Percentiles rank a stretch among this genome's conserved stretches.
Conservation (phyloP, 1,284 basidiomycete species). For the Tylopilus sp. region DNA sequence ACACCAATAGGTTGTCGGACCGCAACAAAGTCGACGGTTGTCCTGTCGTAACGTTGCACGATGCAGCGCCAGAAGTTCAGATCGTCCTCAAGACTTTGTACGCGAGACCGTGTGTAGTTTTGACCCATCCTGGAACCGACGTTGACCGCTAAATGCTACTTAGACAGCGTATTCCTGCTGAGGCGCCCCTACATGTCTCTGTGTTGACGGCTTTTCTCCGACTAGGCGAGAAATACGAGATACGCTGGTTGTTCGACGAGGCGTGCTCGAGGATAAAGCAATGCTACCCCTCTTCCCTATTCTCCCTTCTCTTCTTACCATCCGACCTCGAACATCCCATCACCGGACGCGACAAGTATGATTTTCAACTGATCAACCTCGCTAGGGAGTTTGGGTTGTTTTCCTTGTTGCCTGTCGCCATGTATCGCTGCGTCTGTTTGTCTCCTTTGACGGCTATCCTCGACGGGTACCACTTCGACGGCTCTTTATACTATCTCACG, state of each 20-base stretch:
- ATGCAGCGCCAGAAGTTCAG: conserved; percentile 25
- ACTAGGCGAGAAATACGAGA: conserved; percentile 27
- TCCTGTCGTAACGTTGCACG: conserved; percentile 22
- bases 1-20: conserved; percentile 7
- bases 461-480: conserved; percentile 24
- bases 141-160: conserved; percentile 6
- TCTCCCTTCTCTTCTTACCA: conserved; percentile 26
- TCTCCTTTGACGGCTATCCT: conserved; percentile 22
- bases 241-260: conserved; percentile 27
- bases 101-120: conserved; percentile 23
- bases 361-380: conserved; percentile 28
- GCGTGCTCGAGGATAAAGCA: conserved; percentile 20
- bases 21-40: conserved; percentile 25
- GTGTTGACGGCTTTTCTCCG: conserved; percentile 25
- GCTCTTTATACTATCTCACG: conserved; percentile 16
- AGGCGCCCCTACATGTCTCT: conserved; percentile 22
- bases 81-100: conserved; percentile 28
- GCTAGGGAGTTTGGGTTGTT: conserved; percentile 23
- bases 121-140: conserved; percentile 2
- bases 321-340: conserved; percentile 20
- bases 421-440: conserved; percentile 24
- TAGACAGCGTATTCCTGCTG: conserved; percentile 22
- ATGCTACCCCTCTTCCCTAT: conserved; percentile 27
- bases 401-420: conserved; percentile 25
- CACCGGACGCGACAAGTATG: conserved; percentile 24